Percentiles rank a stretch among this genome's conserved stretches.
Conservation (phyloP, 2,329 filamentous ascomycete species). For the Ophiostoma montium region DNA sequence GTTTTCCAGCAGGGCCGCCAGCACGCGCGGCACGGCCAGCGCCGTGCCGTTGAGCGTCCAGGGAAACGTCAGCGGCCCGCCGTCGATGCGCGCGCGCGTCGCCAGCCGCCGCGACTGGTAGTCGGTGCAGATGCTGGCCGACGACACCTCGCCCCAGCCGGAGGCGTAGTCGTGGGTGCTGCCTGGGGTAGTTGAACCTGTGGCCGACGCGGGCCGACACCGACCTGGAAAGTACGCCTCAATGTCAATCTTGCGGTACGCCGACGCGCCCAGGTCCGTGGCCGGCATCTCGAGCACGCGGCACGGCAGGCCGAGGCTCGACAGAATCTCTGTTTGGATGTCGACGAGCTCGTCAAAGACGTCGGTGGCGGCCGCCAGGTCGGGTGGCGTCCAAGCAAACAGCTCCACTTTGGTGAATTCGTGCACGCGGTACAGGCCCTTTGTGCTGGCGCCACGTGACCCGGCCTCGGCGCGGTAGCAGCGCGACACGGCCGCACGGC, state of each 20-base stretch:
- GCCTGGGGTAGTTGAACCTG: conserved; percentile 16
- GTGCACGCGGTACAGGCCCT: conserved; percentile 90
- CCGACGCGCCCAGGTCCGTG: conserved; percentile 76
- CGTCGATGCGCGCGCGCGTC: conserved; percentile 50
- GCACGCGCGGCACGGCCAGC: conserved; percentile 73
- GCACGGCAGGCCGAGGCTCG: conserved; percentile 63
- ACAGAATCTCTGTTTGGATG: conserved; percentile 74
- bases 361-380: conserved; percentile 31
- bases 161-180: conserved; percentile 37
- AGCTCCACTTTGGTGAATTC: conserved; percentile 98
- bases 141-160: conserved; percentile 90
- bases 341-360: conserved; percentile 76
- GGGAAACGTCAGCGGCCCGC: conserved; percentile 54
- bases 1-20: conserved; percentile 82
- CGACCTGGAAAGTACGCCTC: conserved; percentile 88
- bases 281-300: conserved; percentile 89
- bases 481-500: conserved; percentile 71
- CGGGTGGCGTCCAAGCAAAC: conserved; percentile 75
- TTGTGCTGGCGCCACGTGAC: conserved; percentile 76
- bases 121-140: conserved; percentile 81
- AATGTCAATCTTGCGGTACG: conserved; percentile 77
- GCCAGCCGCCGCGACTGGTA: conserved; percentile 78
- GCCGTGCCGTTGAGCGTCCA: conserved; percentile 93
- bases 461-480: conserved; percentile 95
- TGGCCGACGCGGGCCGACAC: conserved; percentile 20